phyloP scores from a whole-genome alignment of 2,329 filamentous ascomycete genomes.

The Zasmidium cellare region DNA sequence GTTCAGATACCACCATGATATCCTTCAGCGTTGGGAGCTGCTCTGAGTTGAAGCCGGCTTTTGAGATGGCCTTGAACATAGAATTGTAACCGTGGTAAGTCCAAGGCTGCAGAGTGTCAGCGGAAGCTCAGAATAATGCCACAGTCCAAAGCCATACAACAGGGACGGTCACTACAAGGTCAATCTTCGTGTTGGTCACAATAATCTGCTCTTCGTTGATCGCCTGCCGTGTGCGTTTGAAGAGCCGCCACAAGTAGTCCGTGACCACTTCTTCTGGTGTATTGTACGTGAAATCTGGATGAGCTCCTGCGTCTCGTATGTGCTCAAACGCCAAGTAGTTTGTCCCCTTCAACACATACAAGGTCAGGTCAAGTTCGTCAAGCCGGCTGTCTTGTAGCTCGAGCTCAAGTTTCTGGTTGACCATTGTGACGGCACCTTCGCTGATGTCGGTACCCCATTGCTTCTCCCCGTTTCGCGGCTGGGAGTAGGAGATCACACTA shows the following conservation, averaged over 20 bases:
- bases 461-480: background rate
- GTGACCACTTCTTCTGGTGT: background rate
- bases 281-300: background rate
- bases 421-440: background rate
- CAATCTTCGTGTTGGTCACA: background rate
- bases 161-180: constrained; percentile 3
- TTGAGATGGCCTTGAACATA: constrained; percentile 6
- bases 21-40: background rate
- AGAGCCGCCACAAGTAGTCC: background rate
- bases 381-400: background rate
- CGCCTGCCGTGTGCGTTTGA: background rate
- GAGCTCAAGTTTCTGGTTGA: background rate
- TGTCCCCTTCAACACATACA: background rate
- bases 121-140: background rate
- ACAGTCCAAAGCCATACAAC: background rate
- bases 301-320: background rate
- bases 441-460: constrained; percentile 3
- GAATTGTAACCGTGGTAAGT: constrained; percentile 1
- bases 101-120: background rate
- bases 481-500: background rate
- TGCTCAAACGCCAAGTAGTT: background rate
- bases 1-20: constrained; percentile 3
- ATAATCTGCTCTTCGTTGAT: background rate
- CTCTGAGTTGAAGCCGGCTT: constrained; percentile 2
- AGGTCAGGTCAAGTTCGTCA: background rate